A percentile compares a stretch with the other conserved stretches of the same genome.
Evolutionary conservation across 495 filamentous ascomycete species (phyloP).

Genomic region (Glutinoglossum americanum): DNA sequence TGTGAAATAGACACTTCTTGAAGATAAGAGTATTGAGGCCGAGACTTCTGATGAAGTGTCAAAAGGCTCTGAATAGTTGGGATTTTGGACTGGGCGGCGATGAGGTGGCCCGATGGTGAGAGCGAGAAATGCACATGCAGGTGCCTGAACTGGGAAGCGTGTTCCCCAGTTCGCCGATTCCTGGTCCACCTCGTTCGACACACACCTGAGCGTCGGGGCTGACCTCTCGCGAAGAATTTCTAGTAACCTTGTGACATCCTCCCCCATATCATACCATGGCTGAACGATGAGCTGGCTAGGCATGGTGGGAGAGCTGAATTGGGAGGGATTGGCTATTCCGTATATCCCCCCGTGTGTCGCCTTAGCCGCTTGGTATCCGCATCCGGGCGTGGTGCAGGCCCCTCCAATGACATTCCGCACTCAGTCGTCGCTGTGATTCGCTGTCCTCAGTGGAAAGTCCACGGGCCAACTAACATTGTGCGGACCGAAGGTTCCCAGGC

Average conservation of each 20-base stretch:
- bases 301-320: background rate
- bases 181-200: background rate
- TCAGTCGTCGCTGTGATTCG: background rate
- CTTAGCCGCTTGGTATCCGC: background rate
- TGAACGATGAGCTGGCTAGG: background rate
- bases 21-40: background rate
- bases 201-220: background rate
- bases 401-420: background rate
- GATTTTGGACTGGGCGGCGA: background rate
- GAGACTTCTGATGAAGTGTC: background rate
- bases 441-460: background rate
- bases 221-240: background rate
- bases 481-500: background rate
- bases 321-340: background rate
- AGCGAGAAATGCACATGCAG: background rate
- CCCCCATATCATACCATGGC: background rate
- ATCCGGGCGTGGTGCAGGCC: background rate
- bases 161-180: background rate
- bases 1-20: background rate
- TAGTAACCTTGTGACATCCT: background rate
- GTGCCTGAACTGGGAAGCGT: background rate
- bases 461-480: background rate
- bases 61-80: background rate
- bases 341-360: background rate
- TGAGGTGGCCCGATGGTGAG: background rate